phyloP scores from a whole-genome alignment of 2,329 filamentous ascomycete genomes.

The Nothopassalora personata region DNA sequence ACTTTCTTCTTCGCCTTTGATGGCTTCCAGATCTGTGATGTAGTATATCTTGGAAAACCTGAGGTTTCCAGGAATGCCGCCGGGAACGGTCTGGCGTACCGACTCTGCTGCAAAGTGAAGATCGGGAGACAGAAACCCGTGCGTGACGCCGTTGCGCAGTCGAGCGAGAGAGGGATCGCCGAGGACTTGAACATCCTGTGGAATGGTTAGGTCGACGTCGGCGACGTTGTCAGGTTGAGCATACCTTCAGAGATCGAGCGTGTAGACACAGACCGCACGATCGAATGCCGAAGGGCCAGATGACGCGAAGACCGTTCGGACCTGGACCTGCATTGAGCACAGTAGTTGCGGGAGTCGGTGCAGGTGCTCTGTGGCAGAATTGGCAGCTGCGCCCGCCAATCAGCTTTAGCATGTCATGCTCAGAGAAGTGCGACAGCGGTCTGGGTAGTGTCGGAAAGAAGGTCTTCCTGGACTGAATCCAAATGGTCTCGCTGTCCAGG shows the following conservation, averaged over 20 bases:
- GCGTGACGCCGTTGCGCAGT: slow-evolving; percentile 64
- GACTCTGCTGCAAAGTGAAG: slow-evolving; percentile 56
- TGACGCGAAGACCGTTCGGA: slow-evolving; percentile 52
- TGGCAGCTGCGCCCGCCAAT: slow-evolving; percentile 61
- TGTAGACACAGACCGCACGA: slow-evolving; percentile 63
- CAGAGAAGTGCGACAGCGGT: slow-evolving; percentile 59
- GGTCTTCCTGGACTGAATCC: slow-evolving; percentile 62
- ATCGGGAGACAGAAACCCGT: slow-evolving; percentile 56
- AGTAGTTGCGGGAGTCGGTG: slow-evolving; percentile 30
- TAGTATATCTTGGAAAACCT: slow-evolving; percentile 63
- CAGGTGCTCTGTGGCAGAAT: slow-evolving; percentile 53
- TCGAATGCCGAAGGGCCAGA: slow-evolving; percentile 68
- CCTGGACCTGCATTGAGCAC: slow-evolving; percentile 59
- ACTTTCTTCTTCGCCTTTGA: slow-evolving; percentile 57
- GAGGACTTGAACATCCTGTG: slow-evolving; percentile 64
- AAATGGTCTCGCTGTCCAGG: slow-evolving; percentile 61
- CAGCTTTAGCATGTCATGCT: slow-evolving; percentile 73
- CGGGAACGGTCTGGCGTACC: slow-evolving; percentile 47
- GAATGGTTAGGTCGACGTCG: slow-evolving; percentile 2
- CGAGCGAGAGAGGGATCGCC: slow-evolving; percentile 55
- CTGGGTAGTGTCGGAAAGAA: slow-evolving; percentile 64
- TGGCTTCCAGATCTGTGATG: slow-evolving; percentile 55
- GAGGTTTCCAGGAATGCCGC: slow-evolving; percentile 42
- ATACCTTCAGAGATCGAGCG: slow-evolving; percentile 60
- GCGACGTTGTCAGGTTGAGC: slow-evolving; percentile 18